These are phyloP conservation scores for Aureobasidium zeae DNA, from an alignment of 2,329 filamentous ascomycete genomes.

Conservation along the genomic window DNA sequence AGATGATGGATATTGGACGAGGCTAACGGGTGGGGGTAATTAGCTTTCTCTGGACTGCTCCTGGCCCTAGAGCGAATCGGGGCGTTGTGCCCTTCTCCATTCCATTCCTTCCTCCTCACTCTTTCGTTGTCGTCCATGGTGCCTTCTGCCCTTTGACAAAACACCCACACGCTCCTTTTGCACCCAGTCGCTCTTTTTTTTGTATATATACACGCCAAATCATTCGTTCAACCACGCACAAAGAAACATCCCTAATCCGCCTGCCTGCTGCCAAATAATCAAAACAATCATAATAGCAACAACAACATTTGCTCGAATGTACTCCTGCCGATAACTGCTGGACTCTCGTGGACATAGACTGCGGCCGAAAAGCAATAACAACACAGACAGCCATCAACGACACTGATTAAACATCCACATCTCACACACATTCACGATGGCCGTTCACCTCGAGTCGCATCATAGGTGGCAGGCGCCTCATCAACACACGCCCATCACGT, in stretches of 20 bases:
- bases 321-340: constrained; percentile 14
- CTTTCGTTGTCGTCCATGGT: too few species aligned
- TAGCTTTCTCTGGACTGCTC: too few species aligned
- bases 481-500: neutral
- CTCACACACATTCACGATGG: neutral
- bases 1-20: too few species aligned
- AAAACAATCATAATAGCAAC: constrained; percentile 3
- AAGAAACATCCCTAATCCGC: too few species aligned
- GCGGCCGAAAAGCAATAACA: constrained; percentile 1
- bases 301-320: constrained; percentile 7
- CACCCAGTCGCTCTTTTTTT: constrained; percentile 21
- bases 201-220: constrained; percentile 20
- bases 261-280: too few species aligned
- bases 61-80: too few species aligned
- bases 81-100: too few species aligned
- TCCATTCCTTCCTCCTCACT: too few species aligned
- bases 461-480: constrained; percentile 15
- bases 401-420: neutral
- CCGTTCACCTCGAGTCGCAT: neutral
- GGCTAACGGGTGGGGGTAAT: too few species aligned
- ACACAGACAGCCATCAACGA: neutral
- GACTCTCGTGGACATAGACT: constrained; percentile 14
- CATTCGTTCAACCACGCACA: neutral
- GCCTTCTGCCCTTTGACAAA: too few species aligned
- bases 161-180: constrained; percentile 13